Percentiles rank a stretch among this genome's conserved stretches.
Evolutionary conservation across 1,139 yeast genomes (phyloP).

Genomic region (Kodamaea sp.): DNA sequence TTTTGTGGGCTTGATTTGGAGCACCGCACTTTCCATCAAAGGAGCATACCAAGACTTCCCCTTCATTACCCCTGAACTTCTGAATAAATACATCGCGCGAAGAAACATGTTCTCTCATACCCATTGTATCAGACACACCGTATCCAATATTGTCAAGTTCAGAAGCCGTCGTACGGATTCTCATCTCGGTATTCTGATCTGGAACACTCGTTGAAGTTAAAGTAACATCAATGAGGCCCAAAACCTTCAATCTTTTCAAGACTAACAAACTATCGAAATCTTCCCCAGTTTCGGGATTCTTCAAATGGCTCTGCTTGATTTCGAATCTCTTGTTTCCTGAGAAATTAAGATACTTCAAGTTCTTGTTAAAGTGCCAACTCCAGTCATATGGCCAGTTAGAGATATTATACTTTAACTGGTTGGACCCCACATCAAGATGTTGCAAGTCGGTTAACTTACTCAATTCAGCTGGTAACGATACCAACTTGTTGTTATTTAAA

Average conservation of each 20-base stretch:
- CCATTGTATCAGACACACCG: slow-evolving; percentile 90
- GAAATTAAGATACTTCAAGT: slow-evolving; percentile 77
- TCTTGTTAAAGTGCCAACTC: slow-evolving; percentile 92
- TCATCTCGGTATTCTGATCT: slow-evolving; percentile 79
- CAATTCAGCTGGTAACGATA: slow-evolving; percentile 86
- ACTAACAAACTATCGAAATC: slow-evolving; percentile 78
- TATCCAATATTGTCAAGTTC: slow-evolving; percentile 75
- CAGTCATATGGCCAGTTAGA: slow-evolving; percentile 96
- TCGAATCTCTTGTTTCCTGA: slow-evolving; percentile 93
- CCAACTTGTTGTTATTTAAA: slow-evolving; percentile 82
- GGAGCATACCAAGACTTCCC: slow-evolving; percentile 70
- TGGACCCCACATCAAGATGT: slow-evolving; percentile 88
- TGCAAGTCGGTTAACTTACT: slow-evolving; percentile 65
- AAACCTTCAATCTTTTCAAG: slow-evolving; percentile 65
- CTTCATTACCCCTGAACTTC: slow-evolving; percentile 80
- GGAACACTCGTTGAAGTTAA: slow-evolving; percentile 83
- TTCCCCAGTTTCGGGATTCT: slow-evolving; percentile 47
- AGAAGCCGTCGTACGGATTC: slow-evolving; percentile 93
- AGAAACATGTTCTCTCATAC: slow-evolving; percentile 65
- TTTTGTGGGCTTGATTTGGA: slow-evolving; percentile 61
- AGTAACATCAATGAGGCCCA: slow-evolving; percentile 95
- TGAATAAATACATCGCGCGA: slow-evolving; percentile 86
- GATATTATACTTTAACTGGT: slow-evolving; percentile 85
- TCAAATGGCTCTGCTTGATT: slow-evolving; percentile 62
- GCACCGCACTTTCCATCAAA: slow-evolving; percentile 80